A percentile compares a stretch with the other conserved stretches of the same genome.
These are phyloP conservation scores for Xerocomellus chrysenteron DNA, from an alignment of 768 basidiomycete species.

Conservation along the genomic window DNA sequence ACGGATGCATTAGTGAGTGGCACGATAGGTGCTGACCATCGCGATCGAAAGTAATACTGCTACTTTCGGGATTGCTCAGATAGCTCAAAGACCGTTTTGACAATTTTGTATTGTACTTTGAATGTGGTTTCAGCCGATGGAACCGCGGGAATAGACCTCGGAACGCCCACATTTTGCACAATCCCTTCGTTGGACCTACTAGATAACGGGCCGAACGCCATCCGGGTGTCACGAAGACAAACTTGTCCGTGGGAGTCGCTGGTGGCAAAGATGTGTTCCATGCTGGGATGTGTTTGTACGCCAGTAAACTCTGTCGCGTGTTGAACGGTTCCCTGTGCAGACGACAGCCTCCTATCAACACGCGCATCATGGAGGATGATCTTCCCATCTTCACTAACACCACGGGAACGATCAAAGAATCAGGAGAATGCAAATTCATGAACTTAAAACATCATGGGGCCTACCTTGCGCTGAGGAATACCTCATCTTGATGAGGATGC, in stretches of 20 bases:
- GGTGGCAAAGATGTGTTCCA: constrained; percentile 69
- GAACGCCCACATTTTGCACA: constrained; percentile 38
- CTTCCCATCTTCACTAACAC: constrained; percentile 65
- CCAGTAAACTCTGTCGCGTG: constrained; percentile 58
- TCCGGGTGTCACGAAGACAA: constrained; percentile 66
- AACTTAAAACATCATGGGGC: constrained; percentile 17
- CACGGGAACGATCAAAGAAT: constrained; percentile 18
- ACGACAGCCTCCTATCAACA: constrained; percentile 30
- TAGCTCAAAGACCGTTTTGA: constrained; percentile 39
- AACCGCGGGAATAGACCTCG: constrained; percentile 5
- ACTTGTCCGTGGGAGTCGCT: constrained; percentile 59
- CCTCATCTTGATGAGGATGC: constrained; percentile 65
- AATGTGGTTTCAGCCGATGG: constrained; percentile 30
- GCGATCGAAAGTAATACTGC: constrained; percentile 66
- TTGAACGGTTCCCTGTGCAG: constrained; percentile 53
- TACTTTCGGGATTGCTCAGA: constrained; percentile 62
- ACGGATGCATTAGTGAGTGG: constrained; percentile 3
- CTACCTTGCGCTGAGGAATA: constrained; percentile 71
- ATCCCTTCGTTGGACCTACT: constrained; percentile 50
- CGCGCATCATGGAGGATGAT: constrained; percentile 65
- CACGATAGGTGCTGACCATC: constrained; percentile 46
- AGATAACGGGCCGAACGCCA: constrained; percentile 63
- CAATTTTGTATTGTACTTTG: constrained; percentile 46
- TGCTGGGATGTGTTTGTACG: constrained; percentile 63
- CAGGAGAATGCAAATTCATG: constrained; percentile 12